Base-by-base conservation (phyloP, 1,284 basidiomycete genomes). In the Ganoderma lucidum region DNA sequence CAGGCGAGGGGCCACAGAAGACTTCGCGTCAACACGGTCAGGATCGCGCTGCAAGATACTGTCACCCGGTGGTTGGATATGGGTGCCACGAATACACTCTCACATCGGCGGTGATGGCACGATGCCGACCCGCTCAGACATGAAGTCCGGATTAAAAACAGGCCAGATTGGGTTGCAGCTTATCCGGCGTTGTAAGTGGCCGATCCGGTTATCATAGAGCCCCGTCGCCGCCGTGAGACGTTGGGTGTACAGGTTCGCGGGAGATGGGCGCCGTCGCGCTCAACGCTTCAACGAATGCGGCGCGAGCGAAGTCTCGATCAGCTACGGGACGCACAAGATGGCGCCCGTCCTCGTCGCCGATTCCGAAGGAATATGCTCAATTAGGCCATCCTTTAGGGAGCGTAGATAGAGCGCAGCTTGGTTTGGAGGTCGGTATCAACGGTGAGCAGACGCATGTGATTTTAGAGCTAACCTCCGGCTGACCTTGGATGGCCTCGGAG, bases 361-460 rank as follows among this genome's bases (percentile, higher is more conserved):
- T 17, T 39, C n/a, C 19, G 35, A 35, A 12, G 10, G 56, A 10
- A 32, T 3, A 6, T 8, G 17, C 3, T 10, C 48, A 3, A n/a
- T 55, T 12, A 10, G 28, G 9, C 30, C 14, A 17, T 28, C 8
- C 10, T 6, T 41, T 9, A 30, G 8, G 83, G 30, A 3, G 83
- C 78, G 72, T 90, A 90, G 12, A 89, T 64, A 76, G 85, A 88
- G 78, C n/a, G 85, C 85, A 8, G 82, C 81, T 15, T 83, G 82
- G 77, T 88, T 86, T 30, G 88, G 55, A 89, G 17, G 17, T 12
- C 17, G 10, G 15, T 32, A 9, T 77, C 87, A 87, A 66, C 39
- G 39, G 69, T 10, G 19, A 12, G 9, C 6, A 35, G 53, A n/a
- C 15, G 32, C 17, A 35, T 32, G 39, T 32, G 15, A 48, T 30